Conservation (phyloP, 163 green algal genomes). For the Prototheca stagnorum region DNA sequence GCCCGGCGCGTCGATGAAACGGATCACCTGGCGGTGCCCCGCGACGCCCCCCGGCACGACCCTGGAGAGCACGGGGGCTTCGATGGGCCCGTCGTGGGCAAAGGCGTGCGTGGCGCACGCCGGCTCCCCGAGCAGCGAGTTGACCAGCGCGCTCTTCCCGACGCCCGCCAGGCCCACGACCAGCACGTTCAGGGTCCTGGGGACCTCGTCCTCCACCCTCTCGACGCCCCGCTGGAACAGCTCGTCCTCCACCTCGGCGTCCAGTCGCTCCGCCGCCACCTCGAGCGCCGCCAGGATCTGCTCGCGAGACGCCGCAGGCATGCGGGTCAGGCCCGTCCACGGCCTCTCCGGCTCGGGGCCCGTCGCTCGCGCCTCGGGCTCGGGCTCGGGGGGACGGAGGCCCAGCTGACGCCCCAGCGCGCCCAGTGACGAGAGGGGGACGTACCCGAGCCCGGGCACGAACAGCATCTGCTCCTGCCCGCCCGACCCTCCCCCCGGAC, state of each 20-base stretch:
- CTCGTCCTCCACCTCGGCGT: no score
- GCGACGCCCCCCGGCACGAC: no score
- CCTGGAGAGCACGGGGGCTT: no score
- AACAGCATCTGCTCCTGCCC: constrained; percentile 14
- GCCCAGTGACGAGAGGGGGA: constrained; percentile 16
- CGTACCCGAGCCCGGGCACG: constrained; percentile 22
- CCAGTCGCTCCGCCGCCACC: constrained; percentile 13
- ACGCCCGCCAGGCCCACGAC: constrained; percentile 44
- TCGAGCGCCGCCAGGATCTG: constrained; percentile 11
- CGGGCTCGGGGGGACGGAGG: no score
- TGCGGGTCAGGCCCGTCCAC: constrained; percentile 1
- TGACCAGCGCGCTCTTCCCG: constrained; percentile 51
- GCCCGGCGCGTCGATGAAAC: constrained; percentile 51
- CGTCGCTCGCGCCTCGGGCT: no score
- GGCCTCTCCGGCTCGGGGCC: constrained; percentile 5
- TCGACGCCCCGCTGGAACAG: no score
- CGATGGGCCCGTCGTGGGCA: no score
- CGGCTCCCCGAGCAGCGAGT: constrained; percentile 42
- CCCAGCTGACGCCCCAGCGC: neutral
- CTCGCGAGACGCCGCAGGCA: constrained; percentile 14
- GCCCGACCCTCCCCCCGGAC: constrained; percentile 1
- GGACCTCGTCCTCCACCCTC: no score
- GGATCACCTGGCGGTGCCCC: no score
- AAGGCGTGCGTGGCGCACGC: no score
- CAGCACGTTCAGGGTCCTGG: constrained; percentile 45